phyloP scores from a whole-genome alignment of 2,329 filamentous ascomycete genomes.

The Sclerotinia borealis region DNA sequence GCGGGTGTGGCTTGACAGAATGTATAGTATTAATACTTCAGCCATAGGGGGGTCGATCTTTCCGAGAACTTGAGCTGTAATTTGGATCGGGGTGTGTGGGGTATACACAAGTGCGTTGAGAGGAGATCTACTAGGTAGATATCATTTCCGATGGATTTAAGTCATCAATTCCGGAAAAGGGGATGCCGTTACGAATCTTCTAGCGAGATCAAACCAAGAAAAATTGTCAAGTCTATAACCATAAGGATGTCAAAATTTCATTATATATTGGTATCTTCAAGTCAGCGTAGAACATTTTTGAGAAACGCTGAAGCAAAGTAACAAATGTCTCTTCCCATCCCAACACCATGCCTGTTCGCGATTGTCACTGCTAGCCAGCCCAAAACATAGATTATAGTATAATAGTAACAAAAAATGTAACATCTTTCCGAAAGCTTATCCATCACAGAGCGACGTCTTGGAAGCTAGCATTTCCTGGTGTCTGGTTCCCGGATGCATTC shows the following conservation, averaged over 20 bases:
- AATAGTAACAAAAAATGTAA: slow-evolving; percentile 4
- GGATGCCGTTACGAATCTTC: not conserved
- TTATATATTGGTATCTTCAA: slow-evolving; percentile 6
- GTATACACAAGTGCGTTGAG: not conserved
- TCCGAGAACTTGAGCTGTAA: not conserved
- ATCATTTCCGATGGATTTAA: too few relatives aligned
- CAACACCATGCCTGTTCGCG: slow-evolving; percentile 7
- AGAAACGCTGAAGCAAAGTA: not conserved
- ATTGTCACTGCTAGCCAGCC: not conserved
- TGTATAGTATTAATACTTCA: not conserved
- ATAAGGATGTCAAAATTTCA: slow-evolving; percentile 2
- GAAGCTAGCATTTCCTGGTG: slow-evolving; percentile 53
- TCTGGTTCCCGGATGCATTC: slow-evolving; percentile 34
- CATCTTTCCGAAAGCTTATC: not conserved
- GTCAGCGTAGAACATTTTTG: not conserved
- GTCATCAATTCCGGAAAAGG: not conserved
- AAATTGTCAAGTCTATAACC: slow-evolving; percentile 1
- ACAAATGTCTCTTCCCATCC: not conserved
- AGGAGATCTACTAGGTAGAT: too few relatives aligned
- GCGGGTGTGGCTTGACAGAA: slow-evolving; percentile 7
- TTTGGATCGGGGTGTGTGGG: not conserved
- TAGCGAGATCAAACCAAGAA: not conserved
- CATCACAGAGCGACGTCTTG: slow-evolving; percentile 55
- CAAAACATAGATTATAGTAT: slow-evolving; percentile 8
- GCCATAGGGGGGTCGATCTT: not conserved